phyloP scores from a whole-genome alignment of 768 basidiomycete species.

The Suillus ampliporus region DNA sequence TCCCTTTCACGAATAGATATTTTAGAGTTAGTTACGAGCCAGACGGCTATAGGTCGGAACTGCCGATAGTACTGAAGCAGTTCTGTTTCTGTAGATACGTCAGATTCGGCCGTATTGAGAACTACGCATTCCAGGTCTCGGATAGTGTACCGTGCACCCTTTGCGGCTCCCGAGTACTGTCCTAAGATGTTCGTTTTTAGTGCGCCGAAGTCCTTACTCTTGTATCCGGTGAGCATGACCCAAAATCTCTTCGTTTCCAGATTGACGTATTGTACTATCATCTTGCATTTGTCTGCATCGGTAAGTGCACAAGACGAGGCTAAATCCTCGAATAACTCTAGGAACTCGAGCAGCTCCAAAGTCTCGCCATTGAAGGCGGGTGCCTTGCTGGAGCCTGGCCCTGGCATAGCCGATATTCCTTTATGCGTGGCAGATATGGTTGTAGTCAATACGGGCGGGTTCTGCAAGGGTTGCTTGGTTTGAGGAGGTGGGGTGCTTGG shows the following conservation, averaged over 20 bases:
- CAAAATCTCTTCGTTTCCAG: conserved; percentile 12
- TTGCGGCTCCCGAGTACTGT: conserved; percentile 7
- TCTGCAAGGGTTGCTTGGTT: too few relatives aligned
- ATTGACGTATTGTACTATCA: conserved; percentile 9
- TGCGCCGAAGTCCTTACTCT: conserved; percentile 1
- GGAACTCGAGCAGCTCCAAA: conserved; percentile 9
- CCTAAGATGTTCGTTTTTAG: conserved; percentile 8
- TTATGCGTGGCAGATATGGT: too few relatives aligned
- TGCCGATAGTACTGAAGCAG: conserved; percentile 1
- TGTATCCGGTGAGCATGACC: conserved; percentile 10
- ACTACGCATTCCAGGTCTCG: conserved; percentile 6
- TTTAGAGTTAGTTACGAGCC: conserved; percentile 12
- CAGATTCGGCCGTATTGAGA: background rate
- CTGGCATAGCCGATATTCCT: background rate
- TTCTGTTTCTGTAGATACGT: conserved; percentile 12
- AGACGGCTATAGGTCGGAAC: background rate
- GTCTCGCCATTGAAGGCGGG: conserved; percentile 6
- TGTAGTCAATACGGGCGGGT: too few relatives aligned
- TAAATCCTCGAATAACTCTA: conserved; percentile 10
- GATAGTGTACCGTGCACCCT: conserved; percentile 1
- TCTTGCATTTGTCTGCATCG: conserved; percentile 12
- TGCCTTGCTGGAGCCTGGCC: background rate
- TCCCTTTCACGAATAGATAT: conserved; percentile 6
- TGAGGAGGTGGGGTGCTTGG: background rate
- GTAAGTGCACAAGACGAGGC: background rate